Percentiles rank a stretch among this genome's conserved stretches.
Conservation (phyloP, 441 rosid genomes). For the Croton setiger region DNA sequence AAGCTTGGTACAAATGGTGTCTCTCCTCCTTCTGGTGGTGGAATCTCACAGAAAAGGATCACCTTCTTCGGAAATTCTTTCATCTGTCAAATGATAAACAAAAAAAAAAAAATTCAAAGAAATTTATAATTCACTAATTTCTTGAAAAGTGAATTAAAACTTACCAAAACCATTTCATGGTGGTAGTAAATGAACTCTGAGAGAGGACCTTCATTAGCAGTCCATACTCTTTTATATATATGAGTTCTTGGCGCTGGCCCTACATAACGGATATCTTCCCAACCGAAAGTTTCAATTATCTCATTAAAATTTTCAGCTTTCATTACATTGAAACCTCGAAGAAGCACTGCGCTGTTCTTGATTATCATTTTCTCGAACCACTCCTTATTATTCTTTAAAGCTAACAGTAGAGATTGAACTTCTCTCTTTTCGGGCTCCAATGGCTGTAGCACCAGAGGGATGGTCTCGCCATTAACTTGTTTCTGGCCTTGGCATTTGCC, state of each 20-base stretch:
- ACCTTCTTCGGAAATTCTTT: conserved; percentile 46
- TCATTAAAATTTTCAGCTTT: conserved; percentile 55
- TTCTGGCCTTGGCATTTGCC: conserved; percentile 60
- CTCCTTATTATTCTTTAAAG: conserved; percentile 40
- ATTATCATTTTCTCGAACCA: conserved; percentile 60
- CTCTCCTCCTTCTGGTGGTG: conserved; percentile 64
- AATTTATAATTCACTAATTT: not conserved
- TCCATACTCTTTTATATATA: conserved; percentile 55
- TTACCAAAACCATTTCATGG: conserved; percentile 68
- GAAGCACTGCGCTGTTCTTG: conserved; percentile 57
- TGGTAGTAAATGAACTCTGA: conserved; percentile 66
- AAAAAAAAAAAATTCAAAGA: too few species aligned
- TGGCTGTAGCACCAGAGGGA: conserved; percentile 54
- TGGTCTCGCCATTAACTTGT: conserved; percentile 53
- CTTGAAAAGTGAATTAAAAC: conserved; percentile 3
- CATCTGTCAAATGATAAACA: conserved; percentile 26
- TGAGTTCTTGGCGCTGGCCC: conserved; percentile 63
- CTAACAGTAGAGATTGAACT: conserved; percentile 34
- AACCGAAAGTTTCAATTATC: conserved; percentile 46
- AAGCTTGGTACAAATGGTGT: conserved; percentile 67
- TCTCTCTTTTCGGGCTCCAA: conserved; percentile 20
- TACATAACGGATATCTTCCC: conserved; percentile 56
- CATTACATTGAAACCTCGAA: conserved; percentile 50
- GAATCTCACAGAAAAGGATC: conserved; percentile 52
- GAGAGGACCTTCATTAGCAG: conserved; percentile 71